Conservation (phyloP, 345 rosid species). For the Rhodamnia rubescens region DNA sequence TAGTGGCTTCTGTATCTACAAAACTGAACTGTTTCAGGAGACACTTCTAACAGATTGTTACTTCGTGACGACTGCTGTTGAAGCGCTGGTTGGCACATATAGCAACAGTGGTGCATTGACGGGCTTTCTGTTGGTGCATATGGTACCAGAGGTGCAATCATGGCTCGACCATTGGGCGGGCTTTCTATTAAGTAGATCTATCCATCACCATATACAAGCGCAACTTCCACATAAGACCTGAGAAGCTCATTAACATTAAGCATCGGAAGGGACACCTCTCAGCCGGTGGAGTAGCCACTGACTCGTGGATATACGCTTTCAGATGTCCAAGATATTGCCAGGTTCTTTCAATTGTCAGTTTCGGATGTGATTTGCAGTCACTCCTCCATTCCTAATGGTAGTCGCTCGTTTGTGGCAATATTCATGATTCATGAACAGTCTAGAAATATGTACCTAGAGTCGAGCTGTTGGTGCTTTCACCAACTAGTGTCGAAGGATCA, state of each 20-base stretch:
- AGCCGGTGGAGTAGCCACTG: neutral
- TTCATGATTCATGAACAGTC: neutral
- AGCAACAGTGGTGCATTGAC: neutral
- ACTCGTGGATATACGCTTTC: neutral
- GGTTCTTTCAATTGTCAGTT: neutral
- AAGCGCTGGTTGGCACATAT: neutral
- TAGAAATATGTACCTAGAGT: neutral
- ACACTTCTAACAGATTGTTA: neutral
- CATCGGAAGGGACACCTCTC: neutral
- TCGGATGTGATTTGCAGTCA: neutral
- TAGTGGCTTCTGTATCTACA: neutral
- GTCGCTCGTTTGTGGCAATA: neutral
- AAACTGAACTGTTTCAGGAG: neutral
- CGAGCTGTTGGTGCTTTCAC: neutral
- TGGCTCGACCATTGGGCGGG: neutral
- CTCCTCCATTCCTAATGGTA: neutral
- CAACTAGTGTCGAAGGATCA: neutral
- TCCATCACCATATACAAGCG: neutral
- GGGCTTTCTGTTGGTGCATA: neutral
- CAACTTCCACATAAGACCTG: neutral
- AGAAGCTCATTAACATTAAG: neutral
- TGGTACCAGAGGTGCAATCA: neutral
- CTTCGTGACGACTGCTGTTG: neutral
- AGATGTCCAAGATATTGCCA: neutral
- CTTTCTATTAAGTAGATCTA: neutral